Percentiles rank a stretch among this genome's conserved stretches.
Conservation (phyloP, 2,329 filamentous ascomycete species). For the Mariannaea elegans region DNA sequence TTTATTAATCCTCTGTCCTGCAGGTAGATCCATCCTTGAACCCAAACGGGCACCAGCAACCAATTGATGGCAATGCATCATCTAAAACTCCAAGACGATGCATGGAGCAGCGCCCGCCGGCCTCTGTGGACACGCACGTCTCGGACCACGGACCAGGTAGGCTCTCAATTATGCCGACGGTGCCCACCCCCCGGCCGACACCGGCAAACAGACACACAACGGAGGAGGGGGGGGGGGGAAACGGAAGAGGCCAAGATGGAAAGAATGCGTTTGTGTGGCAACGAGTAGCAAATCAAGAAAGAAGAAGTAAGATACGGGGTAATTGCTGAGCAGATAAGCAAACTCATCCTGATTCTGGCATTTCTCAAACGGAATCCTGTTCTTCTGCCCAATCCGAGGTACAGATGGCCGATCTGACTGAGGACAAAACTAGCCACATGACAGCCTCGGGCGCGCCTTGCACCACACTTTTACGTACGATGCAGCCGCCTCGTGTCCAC, state of each 20-base stretch:
- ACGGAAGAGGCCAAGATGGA: not conserved
- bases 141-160: constrained; percentile 15
- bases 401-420: not conserved
- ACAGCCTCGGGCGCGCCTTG: not conserved
- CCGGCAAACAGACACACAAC: not conserved
- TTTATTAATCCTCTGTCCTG: too few species aligned
- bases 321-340: too few species aligned
- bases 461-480: constrained; percentile 21
- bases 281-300: not conserved
- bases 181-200: constrained; percentile 22
- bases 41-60: too few species aligned
- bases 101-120: constrained; percentile 20
- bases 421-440: constrained; percentile 7
- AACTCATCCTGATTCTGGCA: too few species aligned
- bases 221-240: not conserved
- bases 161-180: constrained; percentile 14
- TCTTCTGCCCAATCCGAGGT: not conserved
- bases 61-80: not conserved
- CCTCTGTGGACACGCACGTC: constrained; percentile 9
- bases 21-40: not conserved
- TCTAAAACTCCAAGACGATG: constrained; percentile 1
- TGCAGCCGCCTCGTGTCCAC: constrained; percentile 17
- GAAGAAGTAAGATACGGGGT: not conserved
- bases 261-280: not conserved
- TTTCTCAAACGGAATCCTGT: too few species aligned